These are phyloP conservation scores for Phytophthora pini DNA, from an alignment of 352 stramenopile genomes.

Conservation along the genomic window DNA sequence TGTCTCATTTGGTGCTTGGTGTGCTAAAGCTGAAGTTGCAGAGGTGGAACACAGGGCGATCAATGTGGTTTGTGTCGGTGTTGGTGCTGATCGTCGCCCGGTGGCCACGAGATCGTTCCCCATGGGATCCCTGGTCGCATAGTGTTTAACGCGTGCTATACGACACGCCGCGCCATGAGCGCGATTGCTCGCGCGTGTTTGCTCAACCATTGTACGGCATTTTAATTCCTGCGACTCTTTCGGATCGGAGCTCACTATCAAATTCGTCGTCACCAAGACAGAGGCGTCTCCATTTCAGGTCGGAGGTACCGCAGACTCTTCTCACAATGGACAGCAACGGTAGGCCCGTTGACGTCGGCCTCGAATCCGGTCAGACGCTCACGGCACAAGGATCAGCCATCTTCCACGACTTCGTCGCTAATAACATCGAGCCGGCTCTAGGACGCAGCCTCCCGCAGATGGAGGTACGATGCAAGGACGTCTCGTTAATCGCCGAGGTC, in stretches of 20 bases:
- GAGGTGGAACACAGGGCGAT: no score
- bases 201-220: constrained; percentile 10
- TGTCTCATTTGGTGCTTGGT: constrained; percentile 23
- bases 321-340: no score
- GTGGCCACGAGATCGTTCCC: constrained; percentile 20
- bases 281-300: not conserved
- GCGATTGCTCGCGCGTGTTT: constrained; percentile 18
- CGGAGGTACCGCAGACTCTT: no score
- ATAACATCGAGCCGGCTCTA: constrained; percentile 27
- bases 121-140: constrained; percentile 16
- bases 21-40: constrained; percentile 12
- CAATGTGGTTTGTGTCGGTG: not conserved
- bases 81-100: not conserved
- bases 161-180: constrained; percentile 8
- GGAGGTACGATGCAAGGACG: constrained; percentile 44
- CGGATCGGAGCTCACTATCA: constrained; percentile 13
- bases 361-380: constrained; percentile 24
- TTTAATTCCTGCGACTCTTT: constrained; percentile 13
- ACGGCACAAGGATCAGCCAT: constrained; percentile 26
- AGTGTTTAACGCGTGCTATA: constrained; percentile 11
- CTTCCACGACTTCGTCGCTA: constrained; percentile 33
- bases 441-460: constrained; percentile 37
- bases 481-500: constrained; percentile 41
- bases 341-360: not conserved
- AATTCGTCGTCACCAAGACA: constrained; percentile 4